phyloP scores from a whole-genome alignment of 2,329 filamentous ascomycete species.

The Amesomyces nigricolor region DNA sequence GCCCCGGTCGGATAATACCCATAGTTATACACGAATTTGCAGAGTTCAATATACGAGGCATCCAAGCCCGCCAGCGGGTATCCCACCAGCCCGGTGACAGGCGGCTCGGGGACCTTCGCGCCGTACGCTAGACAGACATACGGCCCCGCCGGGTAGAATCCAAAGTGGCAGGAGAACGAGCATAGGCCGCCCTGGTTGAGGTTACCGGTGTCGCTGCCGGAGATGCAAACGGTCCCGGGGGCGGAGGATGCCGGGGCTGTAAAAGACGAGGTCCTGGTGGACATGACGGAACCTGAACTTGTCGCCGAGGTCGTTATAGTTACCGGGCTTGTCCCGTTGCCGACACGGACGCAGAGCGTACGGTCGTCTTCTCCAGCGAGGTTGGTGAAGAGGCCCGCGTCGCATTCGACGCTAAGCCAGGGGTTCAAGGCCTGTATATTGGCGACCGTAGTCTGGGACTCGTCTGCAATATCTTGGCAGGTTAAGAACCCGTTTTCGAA shows the following conservation, averaged over 20 bases:
- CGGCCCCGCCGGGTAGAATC: not conserved
- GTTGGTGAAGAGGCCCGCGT: not conserved
- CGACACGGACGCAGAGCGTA: not conserved
- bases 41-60: too few relatives aligned
- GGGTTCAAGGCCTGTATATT: not conserved
- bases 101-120: not conserved
- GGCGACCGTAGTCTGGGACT: not conserved
- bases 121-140: not conserved
- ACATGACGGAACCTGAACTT: not conserved
- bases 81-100: too few relatives aligned
- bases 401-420: not conserved
- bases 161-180: too few relatives aligned
- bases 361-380: not conserved
- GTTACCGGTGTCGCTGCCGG: not conserved
- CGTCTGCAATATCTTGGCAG: not conserved
- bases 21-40: too few relatives aligned
- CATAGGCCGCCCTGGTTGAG: not conserved
- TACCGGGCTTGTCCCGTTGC: not conserved
- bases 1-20: too few relatives aligned
- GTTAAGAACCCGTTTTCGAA: not conserved
- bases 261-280: not conserved
- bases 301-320: not conserved
- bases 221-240: not conserved
- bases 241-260: not conserved
- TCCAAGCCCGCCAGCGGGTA: too few relatives aligned